These are phyloP conservation scores for Daldinia concentrica DNA, from an alignment of 495 filamentous ascomycete genomes.

Conservation along the genomic window DNA sequence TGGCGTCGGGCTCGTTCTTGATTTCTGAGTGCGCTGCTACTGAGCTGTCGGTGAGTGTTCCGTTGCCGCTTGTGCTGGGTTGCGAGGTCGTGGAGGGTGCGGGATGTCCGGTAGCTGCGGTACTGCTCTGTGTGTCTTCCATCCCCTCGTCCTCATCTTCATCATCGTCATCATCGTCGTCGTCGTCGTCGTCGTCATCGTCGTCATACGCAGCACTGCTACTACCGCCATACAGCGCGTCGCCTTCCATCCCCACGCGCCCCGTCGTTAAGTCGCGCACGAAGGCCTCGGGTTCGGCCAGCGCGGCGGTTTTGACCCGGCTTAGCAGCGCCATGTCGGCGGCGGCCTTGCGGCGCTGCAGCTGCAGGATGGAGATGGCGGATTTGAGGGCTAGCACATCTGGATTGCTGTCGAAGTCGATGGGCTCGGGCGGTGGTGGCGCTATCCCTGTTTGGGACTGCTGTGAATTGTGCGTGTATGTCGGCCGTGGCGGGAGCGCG, in stretches of 20 bases:
- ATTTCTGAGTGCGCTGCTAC: background rate
- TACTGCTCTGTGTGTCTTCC: slow-evolving; percentile 18
- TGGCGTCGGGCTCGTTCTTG: slow-evolving; percentile 8
- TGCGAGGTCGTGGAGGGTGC: background rate
- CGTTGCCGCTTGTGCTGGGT: background rate
- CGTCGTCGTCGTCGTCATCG: background rate
- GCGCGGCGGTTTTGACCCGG: slow-evolving; percentile 68
- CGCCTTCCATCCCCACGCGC: slow-evolving; percentile 51
- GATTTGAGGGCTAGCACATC: slow-evolving; percentile 85
- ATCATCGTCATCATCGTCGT: slow-evolving; percentile 3
- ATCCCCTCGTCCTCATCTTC: slow-evolving; percentile 26
- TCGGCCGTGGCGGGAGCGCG: slow-evolving; percentile 40
- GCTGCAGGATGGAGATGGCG: slow-evolving; percentile 81
- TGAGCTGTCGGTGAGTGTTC: background rate
- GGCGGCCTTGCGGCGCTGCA: slow-evolving; percentile 80
- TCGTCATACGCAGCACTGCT: slow-evolving; percentile 4
- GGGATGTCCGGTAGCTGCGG: background rate
- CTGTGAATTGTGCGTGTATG: slow-evolving; percentile 55
- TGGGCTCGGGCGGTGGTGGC: slow-evolving; percentile 68
- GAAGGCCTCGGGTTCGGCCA: slow-evolving; percentile 75
- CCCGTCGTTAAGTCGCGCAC: slow-evolving; percentile 67
- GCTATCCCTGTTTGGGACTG: slow-evolving; percentile 50
- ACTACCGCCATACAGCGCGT: slow-evolving; percentile 47
- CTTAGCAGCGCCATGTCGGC: slow-evolving; percentile 73
- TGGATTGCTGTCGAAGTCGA: slow-evolving; percentile 79